Evolutionary conservation across 2,329 filamentous ascomycete genomes (phyloP), one percentile per base, ranked within the genome.

Genomic region (Fusarium drepaniforme): DNA sequence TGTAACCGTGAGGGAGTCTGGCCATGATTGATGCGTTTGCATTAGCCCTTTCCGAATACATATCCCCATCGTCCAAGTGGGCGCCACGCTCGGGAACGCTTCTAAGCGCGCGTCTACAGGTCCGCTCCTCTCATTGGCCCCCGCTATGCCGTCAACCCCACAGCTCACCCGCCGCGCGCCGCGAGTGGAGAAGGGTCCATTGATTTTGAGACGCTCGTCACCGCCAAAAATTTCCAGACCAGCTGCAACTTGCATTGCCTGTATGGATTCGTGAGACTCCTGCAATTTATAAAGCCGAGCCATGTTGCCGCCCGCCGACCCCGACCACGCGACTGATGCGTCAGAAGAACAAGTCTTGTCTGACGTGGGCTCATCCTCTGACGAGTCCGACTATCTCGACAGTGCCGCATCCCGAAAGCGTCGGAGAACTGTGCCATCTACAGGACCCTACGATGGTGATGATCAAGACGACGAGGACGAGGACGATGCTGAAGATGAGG

Each of bases 311-410:
- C 67, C 70, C 21, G 64, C 72, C 56, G 71, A 77, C 71, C 67
- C 66, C 38, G 70, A 77, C 59, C 64, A 64, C 66, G 64, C 73
- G 64, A 73, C 56, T 42, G 66, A 62, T 33, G 60, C 28, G 40
- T 78, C 74, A 67, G 73, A 79, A 51, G 74, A 70, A 23, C 62
- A 65, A 18, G 44, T 70, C 38, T 51, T 68, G 38, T 64, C 75
- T 67, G 73, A 75, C 46, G 58, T 60, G 15, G 70, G 42, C 28
- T 77, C 74, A 61, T 80, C 75, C 23, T 83, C 82, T 61, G 78
- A 80, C 66, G 85, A 86, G 76, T 90, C 88, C 40, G 88, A 90
- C 74, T 86, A 84, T 68, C 85, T 90, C 49, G 85, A 87, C 80
- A 85, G 82, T 75, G 77, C 79, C 51, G 79, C 81, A 58, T 83